phyloP scores from a whole-genome alignment of 2,329 filamentous ascomycete genomes.

The Penicillium sp. region DNA sequence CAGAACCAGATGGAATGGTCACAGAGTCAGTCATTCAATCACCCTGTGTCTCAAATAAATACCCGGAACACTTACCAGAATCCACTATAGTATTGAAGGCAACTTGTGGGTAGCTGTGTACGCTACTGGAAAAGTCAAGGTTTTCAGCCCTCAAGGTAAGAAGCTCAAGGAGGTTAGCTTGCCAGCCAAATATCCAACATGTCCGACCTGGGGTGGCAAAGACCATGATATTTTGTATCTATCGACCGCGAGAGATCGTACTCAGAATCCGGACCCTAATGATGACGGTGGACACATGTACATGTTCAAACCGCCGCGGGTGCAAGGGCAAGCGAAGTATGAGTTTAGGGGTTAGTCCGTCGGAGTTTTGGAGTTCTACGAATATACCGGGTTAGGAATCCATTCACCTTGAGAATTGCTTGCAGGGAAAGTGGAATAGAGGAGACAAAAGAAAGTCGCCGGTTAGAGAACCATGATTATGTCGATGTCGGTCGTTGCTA shows the following conservation, averaged over 20 bases:
- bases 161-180: constrained; percentile 4
- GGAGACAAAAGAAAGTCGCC: too few relatives aligned
- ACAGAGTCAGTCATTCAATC: constrained; percentile 40
- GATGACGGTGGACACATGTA: constrained; percentile 14
- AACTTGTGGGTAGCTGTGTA: constrained; percentile 18
- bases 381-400: too few relatives aligned
- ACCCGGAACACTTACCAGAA: neutral
- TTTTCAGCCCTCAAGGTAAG: constrained; percentile 10
- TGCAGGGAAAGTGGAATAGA: too few relatives aligned
- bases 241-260: constrained; percentile 9
- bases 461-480: too few relatives aligned
- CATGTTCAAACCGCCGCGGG: neutral
- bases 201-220: constrained; percentile 14
- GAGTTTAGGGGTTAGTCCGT: constrained; percentile 4
- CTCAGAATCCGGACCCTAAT: constrained; percentile 8
- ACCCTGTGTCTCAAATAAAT: neutral
- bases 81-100: constrained; percentile 20
- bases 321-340: constrained; percentile 6
- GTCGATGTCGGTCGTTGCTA: too few relatives aligned
- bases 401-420: too few relatives aligned
- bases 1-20: constrained; percentile 46
- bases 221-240: constrained; percentile 8
- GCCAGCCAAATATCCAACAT: constrained; percentile 10
- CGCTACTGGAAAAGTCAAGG: constrained; percentile 9
- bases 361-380: too few relatives aligned